Conservation (phyloP, 257 asterid species). For the Capsicum pubescens region DNA sequence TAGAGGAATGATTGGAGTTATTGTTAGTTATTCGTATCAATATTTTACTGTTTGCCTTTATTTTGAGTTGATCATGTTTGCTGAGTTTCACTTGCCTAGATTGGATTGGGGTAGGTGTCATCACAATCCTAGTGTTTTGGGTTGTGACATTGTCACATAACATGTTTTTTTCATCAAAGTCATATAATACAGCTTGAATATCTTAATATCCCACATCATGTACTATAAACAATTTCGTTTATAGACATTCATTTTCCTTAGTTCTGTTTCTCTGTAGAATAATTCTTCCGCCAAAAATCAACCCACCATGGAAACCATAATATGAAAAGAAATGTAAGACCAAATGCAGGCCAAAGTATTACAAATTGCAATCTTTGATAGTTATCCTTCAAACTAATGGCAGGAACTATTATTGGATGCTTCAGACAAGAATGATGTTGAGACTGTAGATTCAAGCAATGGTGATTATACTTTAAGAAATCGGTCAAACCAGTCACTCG, state of each 20-base stretch:
- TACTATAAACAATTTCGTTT: neutral
- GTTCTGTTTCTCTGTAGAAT: neutral
- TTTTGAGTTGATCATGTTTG: too few relatives aligned
- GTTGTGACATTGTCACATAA: too few relatives aligned
- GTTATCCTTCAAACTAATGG: too few relatives aligned
- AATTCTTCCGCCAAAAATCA: neutral
- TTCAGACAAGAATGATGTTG: neutral
- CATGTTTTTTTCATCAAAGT: too few relatives aligned
- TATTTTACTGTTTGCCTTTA: too few relatives aligned
- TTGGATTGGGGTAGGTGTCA: too few relatives aligned
- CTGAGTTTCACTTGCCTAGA: too few relatives aligned
- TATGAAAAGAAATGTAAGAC: neutral
- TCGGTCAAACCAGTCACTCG: conserved; percentile 71
- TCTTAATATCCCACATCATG: neutral
- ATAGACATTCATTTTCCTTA: neutral
- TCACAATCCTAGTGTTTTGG: too few relatives aligned
- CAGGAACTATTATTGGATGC: neutral
- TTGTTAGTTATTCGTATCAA: too few relatives aligned
- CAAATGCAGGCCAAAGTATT: neutral
- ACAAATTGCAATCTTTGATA: neutral
- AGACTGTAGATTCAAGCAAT: neutral
- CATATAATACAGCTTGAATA: too few relatives aligned
- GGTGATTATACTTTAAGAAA: conserved; percentile 32
- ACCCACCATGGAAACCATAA: neutral
- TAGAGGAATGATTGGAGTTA: too few relatives aligned